These are phyloP conservation scores for Vaccinium corymbosum DNA, from an alignment of 148 eudicot species.

Conservation along the genomic window DNA sequence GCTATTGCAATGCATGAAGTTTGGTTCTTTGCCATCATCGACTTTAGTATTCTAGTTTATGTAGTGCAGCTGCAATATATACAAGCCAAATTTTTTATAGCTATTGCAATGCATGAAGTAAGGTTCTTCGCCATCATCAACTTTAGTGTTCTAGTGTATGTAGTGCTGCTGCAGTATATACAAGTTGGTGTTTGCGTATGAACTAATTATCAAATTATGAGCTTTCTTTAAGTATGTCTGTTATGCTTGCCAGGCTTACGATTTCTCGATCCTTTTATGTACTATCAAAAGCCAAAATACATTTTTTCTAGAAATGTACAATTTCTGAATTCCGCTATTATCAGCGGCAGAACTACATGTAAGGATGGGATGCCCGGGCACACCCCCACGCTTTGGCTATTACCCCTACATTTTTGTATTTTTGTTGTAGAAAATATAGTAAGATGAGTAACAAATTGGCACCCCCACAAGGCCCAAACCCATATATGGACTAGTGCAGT, in stretches of 20 bases:
- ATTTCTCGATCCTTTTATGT: not conserved
- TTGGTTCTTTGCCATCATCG: not conserved
- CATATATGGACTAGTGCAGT: no score
- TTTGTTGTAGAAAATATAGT: no score
- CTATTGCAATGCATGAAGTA: not conserved
- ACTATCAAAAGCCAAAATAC: not conserved
- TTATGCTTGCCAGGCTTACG: not conserved
- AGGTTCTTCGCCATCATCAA: not conserved
- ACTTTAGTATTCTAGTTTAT: not conserved
- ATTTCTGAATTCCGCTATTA: slow-evolving; percentile 1
- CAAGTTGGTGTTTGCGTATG: not conserved
- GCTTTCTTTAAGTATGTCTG: not conserved
- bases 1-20: not conserved
- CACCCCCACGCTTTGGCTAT: no score
- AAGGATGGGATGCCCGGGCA: no score
- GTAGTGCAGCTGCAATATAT: not conserved
- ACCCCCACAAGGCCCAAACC: no score
- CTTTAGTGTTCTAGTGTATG: not conserved
- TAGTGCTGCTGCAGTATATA: not conserved
- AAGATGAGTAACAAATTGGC: no score
- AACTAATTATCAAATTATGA: not conserved
- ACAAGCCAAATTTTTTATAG: not conserved
- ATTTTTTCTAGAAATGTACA: not conserved
- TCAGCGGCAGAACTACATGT: no score
- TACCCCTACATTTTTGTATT: no score